These are phyloP conservation scores for Cystoisospora suis DNA, from an alignment of 169 alveolate species.

Conservation along the genomic window DNA sequence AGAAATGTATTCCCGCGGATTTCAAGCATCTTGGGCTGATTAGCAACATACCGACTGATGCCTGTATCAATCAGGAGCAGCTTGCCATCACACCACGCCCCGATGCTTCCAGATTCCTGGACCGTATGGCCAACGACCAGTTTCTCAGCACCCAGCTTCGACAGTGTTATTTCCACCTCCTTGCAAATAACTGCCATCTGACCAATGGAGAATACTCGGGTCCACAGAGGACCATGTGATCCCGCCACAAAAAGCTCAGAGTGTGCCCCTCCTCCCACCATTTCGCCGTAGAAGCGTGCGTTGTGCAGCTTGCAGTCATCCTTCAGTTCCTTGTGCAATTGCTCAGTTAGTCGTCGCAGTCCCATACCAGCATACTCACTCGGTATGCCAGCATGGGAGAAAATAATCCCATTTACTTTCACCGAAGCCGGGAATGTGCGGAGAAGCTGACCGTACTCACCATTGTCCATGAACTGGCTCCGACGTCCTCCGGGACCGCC, in stretches of 20 bases:
- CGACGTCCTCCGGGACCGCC: slow-evolving; percentile 27
- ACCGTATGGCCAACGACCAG: slow-evolving; percentile 74
- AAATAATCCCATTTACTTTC: slow-evolving; percentile 26
- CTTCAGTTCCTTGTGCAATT: background rate
- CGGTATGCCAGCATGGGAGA: slow-evolving; percentile 35
- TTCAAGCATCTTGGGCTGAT: slow-evolving; percentile 34
- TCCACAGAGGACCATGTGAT: slow-evolving; percentile 72
- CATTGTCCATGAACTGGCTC: background rate
- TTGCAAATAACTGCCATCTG: slow-evolving; percentile 43
- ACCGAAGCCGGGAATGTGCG: background rate
- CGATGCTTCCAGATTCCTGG: slow-evolving; percentile 57
- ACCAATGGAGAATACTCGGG: slow-evolving; percentile 60
- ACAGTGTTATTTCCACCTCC: slow-evolving; percentile 49
- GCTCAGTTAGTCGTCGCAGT: background rate
- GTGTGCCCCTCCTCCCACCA: background rate
- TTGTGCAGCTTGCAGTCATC: slow-evolving; percentile 6
- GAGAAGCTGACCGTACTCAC: background rate
- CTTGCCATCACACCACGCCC: slow-evolving; percentile 53
- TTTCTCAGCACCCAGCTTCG: slow-evolving; percentile 39
- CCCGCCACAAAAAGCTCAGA: slow-evolving; percentile 30
- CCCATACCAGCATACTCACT: slow-evolving; percentile 1
- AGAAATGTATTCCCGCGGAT: background rate
- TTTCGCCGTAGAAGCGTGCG: background rate
- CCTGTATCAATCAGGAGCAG: slow-evolving; percentile 65
- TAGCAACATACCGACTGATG: slow-evolving; percentile 13